These are phyloP conservation scores for Cryptosporidium tyzzeri DNA, from an alignment of 169 alveolate genomes.

Conservation along the genomic window DNA sequence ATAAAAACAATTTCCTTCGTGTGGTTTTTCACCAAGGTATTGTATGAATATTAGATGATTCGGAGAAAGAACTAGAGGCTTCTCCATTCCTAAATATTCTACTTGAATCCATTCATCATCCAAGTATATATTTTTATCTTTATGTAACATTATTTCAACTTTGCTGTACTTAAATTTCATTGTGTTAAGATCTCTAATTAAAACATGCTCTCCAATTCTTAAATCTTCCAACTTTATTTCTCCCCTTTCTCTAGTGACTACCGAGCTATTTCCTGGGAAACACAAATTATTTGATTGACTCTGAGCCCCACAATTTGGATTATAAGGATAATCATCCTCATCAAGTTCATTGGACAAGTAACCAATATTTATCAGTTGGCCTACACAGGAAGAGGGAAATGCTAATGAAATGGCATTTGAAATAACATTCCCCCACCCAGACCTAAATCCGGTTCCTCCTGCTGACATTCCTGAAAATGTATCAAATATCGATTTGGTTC, in stretches of 20 bases:
- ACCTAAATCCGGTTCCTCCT: slow-evolving; percentile 28
- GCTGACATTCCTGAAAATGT: not conserved
- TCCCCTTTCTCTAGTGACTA: slow-evolving; percentile 29
- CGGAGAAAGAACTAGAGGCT: slow-evolving; percentile 55
- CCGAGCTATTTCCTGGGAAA: slow-evolving; percentile 52
- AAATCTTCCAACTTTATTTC: slow-evolving; percentile 38
- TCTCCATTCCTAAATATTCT: slow-evolving; percentile 19
- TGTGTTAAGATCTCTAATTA: slow-evolving; percentile 27
- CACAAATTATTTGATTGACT: slow-evolving; percentile 66
- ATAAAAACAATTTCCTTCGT: slow-evolving; percentile 27
- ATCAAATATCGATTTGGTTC: slow-evolving; percentile 53
- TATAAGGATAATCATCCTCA: slow-evolving; percentile 69
- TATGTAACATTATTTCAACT: slow-evolving; percentile 63
- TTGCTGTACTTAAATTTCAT: slow-evolving; percentile 31
- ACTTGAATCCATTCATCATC: slow-evolving; percentile 59
- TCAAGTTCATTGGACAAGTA: slow-evolving; percentile 42
- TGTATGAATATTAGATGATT: slow-evolving; percentile 49
- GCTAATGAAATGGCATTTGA: slow-evolving; percentile 39
- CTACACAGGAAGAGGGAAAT: slow-evolving; percentile 68
- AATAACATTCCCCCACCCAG: slow-evolving; percentile 75
- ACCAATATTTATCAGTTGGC: slow-evolving; percentile 58
- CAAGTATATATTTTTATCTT: slow-evolving; percentile 12
- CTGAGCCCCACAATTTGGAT: slow-evolving; percentile 60
- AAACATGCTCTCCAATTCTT: slow-evolving; percentile 24
- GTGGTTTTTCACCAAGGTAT: slow-evolving; percentile 33